A percentile compares a stretch with the other conserved stretches of the same genome.
Conservation (phyloP, 768 basidiomycete genomes). For the Termitomyces sp. region DNA sequence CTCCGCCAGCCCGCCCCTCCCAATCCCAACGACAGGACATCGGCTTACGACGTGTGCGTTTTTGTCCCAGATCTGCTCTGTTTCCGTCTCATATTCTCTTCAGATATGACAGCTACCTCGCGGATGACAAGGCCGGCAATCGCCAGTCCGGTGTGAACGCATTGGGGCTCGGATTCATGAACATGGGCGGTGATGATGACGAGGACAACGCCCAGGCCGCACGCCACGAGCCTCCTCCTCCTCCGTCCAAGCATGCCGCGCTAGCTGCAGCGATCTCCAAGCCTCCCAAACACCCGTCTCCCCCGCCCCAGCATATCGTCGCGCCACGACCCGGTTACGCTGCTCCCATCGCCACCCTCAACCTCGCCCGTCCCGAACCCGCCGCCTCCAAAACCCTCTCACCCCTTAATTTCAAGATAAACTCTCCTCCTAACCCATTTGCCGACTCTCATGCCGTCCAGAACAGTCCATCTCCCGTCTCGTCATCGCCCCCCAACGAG, state of each 20-base stretch:
- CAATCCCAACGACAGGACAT: slow-evolving; percentile 53
- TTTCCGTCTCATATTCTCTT: slow-evolving; percentile 1
- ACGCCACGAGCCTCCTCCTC: slow-evolving; percentile 12
- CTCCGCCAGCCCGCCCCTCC: slow-evolving; percentile 42
- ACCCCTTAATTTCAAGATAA: slow-evolving; percentile 13
- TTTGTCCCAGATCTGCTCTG: slow-evolving; percentile 4
- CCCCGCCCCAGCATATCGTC: slow-evolving; percentile 42
- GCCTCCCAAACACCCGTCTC: slow-evolving; percentile 18
- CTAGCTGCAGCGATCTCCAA: background rate
- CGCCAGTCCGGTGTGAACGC: slow-evolving; percentile 54
- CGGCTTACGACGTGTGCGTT: slow-evolving; percentile 68
- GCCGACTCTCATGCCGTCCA: slow-evolving; percentile 7
- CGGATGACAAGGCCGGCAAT: slow-evolving; percentile 21
- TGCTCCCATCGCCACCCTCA: slow-evolving; percentile 64
- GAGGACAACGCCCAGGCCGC: slow-evolving; percentile 29
- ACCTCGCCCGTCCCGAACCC: slow-evolving; percentile 47
- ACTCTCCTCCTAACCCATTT: background rate
- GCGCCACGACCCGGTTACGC: slow-evolving; percentile 75
- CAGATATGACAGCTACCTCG: slow-evolving; percentile 66
- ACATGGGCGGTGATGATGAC: slow-evolving; percentile 43
- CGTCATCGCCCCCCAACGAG: slow-evolving; percentile 41
- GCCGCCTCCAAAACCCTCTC: slow-evolving; percentile 25
- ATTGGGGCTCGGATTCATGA: slow-evolving; percentile 47
- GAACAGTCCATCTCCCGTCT: slow-evolving; percentile 25
- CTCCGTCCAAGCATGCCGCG: slow-evolving; percentile 6